Percentiles rank a stretch among this genome's conserved stretches.
phyloP scores from a whole-genome alignment of 2,329 filamentous ascomycete genomes.

The Diaporthe humulicola region DNA sequence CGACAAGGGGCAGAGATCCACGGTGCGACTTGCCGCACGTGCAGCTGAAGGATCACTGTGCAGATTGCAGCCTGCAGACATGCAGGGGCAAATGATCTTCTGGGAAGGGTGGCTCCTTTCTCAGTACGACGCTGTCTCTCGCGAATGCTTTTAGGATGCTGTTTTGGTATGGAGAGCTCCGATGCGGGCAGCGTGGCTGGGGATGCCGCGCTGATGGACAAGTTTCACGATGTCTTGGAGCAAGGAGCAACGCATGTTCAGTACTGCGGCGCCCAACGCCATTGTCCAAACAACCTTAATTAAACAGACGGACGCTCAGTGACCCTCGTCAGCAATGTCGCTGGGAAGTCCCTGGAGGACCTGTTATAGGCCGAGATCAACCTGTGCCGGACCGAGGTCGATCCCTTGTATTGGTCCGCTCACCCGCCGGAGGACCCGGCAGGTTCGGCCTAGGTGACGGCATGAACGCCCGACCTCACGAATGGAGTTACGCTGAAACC shows the following conservation, averaged over 20 bases:
- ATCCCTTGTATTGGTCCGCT: constrained; percentile 28
- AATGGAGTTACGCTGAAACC: not conserved
- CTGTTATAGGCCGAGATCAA: constrained; percentile 7
- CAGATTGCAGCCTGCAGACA: constrained; percentile 34
- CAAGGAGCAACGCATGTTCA: not conserved
- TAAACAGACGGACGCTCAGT: not conserved
- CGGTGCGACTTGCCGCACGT: constrained; percentile 27
- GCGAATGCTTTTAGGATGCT: not conserved
- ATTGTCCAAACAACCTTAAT: constrained; percentile 28
- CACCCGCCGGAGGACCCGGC: constrained; percentile 23
- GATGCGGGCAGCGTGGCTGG: constrained; percentile 11
- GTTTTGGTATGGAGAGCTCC: constrained; percentile 7
- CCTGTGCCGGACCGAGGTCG: constrained; percentile 30
- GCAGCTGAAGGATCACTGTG: constrained; percentile 29
- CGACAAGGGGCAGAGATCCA: constrained; percentile 26
- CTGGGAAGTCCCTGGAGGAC: constrained; percentile 14
- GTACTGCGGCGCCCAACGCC: not conserved
- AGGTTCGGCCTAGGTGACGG: constrained; percentile 18
- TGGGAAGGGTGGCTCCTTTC: constrained; percentile 21
- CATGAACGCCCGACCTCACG: constrained; percentile 1
- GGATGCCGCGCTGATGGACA: constrained; percentile 13
- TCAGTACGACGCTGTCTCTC: constrained; percentile 20
- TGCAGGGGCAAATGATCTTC: constrained; percentile 35
- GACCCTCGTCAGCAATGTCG: not conserved
- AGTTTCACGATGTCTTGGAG: constrained; percentile 29